These are phyloP conservation scores for Aspergillus bridgeri DNA, from an alignment of 495 filamentous ascomycete species.

Conservation along the genomic window DNA sequence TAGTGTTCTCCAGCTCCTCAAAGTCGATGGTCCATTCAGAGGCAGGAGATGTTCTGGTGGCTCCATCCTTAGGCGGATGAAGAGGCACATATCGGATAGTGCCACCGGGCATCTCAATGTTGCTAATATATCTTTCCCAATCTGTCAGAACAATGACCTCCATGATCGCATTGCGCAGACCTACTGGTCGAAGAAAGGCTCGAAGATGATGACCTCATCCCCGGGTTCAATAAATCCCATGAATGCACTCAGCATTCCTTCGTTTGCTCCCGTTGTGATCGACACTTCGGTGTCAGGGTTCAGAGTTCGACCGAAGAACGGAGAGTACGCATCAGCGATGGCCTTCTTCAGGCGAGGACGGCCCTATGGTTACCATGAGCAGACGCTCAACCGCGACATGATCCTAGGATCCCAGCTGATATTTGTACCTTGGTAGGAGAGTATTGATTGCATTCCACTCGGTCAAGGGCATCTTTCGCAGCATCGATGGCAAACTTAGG, in stretches of 20 bases:
- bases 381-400: background rate
- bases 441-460: constrained; percentile 99
- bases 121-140: constrained; percentile 69
- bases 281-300: constrained; percentile 89
- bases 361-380: constrained; percentile 47
- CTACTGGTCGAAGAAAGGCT: constrained; percentile 98
- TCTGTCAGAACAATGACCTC: constrained; percentile 10
- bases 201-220: constrained; percentile 96
- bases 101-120: constrained; percentile 96
- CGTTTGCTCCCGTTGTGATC: constrained; percentile 95
- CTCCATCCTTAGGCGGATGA: constrained; percentile 84
- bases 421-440: constrained; percentile 73
- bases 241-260: constrained; percentile 91
- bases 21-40: constrained; percentile 88
- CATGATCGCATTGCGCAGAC: constrained; percentile 17
- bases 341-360: constrained; percentile 87
- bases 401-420: background rate
- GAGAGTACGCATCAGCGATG: constrained; percentile 83
- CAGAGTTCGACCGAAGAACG: constrained; percentile 73
- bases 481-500: constrained; percentile 88
- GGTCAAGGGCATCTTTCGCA: constrained; percentile 81
- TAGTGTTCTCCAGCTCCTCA: constrained; percentile 73
- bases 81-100: constrained; percentile 91
- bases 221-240: constrained; percentile 95
- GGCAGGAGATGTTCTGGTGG: constrained; percentile 72